Evolutionary conservation across 1,284 basidiomycete genomes (phyloP).

Genomic region (Clitocybe nebularis): DNA sequence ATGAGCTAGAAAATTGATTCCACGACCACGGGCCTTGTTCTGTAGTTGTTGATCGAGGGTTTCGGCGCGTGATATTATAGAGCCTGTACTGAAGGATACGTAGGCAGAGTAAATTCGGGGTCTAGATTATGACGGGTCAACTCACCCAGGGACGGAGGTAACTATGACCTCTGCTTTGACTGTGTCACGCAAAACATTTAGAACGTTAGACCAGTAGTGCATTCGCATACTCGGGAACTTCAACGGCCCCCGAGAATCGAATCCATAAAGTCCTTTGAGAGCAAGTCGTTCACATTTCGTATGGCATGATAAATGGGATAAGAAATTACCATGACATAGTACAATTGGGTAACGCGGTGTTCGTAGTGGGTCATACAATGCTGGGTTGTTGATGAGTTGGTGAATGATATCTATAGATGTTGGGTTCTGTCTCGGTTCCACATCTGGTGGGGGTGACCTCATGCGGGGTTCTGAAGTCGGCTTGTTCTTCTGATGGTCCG

Average conservation of each 20-base stretch:
- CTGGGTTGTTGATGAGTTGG: slow-evolving; percentile 67
- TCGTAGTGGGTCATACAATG: slow-evolving; percentile 71
- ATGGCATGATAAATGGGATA: slow-evolving; percentile 33
- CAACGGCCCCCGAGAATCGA: slow-evolving; percentile 79
- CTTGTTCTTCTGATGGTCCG: slow-evolving; percentile 11
- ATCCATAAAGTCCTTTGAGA: slow-evolving; percentile 84
- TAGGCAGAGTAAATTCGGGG: no score
- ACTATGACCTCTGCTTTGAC: slow-evolving; percentile 93
- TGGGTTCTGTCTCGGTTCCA: slow-evolving; percentile 17
- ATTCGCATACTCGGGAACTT: slow-evolving; percentile 78
- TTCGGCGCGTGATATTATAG: slow-evolving; percentile 81
- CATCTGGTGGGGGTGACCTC: slow-evolving; percentile 11
- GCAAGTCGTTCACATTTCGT: slow-evolving; percentile 2
- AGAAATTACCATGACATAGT: slow-evolving; percentile 90
- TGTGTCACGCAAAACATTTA: slow-evolving; percentile 78
- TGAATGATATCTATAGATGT: slow-evolving; percentile 56
- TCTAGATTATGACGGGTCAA: slow-evolving; percentile 13
- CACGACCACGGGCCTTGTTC: slow-evolving; percentile 63
- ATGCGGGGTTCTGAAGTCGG: slow-evolving; percentile 13
- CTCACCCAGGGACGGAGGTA: slow-evolving; percentile 90
- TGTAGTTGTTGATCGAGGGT: slow-evolving; percentile 76
- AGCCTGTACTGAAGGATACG: slow-evolving; percentile 70
- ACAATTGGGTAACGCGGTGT: slow-evolving; percentile 88
- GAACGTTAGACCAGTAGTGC: slow-evolving; percentile 94
- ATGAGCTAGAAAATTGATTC: slow-evolving; percentile 92